phyloP scores from a whole-genome alignment of 2,329 filamentous ascomycete species.

The Escovopsis sp. region DNA sequence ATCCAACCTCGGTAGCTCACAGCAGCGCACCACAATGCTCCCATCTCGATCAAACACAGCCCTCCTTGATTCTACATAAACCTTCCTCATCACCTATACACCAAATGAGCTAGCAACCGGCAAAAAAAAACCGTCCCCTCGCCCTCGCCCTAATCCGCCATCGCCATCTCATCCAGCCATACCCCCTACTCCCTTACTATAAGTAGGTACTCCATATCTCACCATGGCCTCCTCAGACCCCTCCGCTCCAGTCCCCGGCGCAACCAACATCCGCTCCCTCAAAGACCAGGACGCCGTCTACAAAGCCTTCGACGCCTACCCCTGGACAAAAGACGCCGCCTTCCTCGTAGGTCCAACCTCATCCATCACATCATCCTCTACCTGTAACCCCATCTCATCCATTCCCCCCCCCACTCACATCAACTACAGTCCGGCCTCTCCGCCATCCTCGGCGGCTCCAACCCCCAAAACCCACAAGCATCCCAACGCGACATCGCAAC shows the following conservation, averaged over 20 bases:
- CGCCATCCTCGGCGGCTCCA: conserved; percentile 47
- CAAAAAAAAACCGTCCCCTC: too few species aligned
- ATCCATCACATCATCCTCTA: neutral
- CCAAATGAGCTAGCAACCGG: too few species aligned
- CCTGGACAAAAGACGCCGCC: conserved; percentile 51
- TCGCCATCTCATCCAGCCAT: too few species aligned
- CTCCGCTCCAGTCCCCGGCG: conserved; percentile 9
- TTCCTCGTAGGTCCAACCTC: conserved; percentile 39
- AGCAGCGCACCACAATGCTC: too few species aligned
- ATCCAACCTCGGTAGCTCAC: too few species aligned
- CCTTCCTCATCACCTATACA: too few species aligned
- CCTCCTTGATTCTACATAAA: too few species aligned
- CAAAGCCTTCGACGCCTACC: conserved; percentile 48
- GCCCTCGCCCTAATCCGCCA: too few species aligned
- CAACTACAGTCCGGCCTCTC: conserved; percentile 40
- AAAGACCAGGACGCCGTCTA: conserved; percentile 32
- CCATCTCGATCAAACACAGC: too few species aligned
- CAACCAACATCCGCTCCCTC: conserved; percentile 25
- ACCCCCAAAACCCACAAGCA: conserved; percentile 23
- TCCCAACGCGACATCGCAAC: conserved; percentile 44
- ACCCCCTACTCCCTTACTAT: too few species aligned
- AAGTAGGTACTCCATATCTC: too few species aligned
- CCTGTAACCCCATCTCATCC: neutral
- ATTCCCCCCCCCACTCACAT: neutral
- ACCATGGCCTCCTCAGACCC: too few species aligned